These are phyloP conservation scores for Chalciporus pseudorubinellus DNA, from an alignment of 768 basidiomycete genomes.

Conservation along the genomic window DNA sequence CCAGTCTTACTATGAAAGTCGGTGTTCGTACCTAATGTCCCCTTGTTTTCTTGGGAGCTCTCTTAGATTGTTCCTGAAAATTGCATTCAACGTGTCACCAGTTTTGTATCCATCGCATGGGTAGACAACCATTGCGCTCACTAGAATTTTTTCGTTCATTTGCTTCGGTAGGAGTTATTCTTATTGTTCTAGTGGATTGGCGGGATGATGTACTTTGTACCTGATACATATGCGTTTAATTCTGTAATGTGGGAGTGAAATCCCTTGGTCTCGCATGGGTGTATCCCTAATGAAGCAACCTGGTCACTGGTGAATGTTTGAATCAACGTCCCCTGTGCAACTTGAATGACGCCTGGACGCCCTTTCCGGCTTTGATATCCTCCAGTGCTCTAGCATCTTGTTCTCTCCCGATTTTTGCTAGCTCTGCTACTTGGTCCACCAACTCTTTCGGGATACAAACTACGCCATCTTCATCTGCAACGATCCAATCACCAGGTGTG, in stretches of 20 bases:
- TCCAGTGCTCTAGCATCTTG: constrained; percentile 69
- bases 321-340: constrained; percentile 57
- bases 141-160: constrained; percentile 5
- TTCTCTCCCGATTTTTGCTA: constrained; percentile 56
- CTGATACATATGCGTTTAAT: constrained; percentile 16
- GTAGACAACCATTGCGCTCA: constrained; percentile 6
- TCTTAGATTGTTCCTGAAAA: neutral
- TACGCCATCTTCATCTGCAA: constrained; percentile 89
- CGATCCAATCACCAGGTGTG: constrained; percentile 73
- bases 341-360: constrained; percentile 77
- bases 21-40: constrained; percentile 34
- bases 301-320: no score
- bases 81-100: neutral
- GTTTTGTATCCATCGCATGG: neutral
- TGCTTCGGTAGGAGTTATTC: constrained; percentile 3
- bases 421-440: constrained; percentile 51
- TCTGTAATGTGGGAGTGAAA: constrained; percentile 17
- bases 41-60: constrained; percentile 3
- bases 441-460: constrained; percentile 68
- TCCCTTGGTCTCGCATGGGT: neutral
- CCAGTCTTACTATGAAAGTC: constrained; percentile 45
- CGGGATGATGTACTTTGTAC: constrained; percentile 19
- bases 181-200: constrained; percentile 22
- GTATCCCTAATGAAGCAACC: neutral
- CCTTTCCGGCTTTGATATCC: constrained; percentile 74